A percentile compares a stretch with the other conserved stretches of the same genome.
Conservation (phyloP, 2,329 filamentous ascomycete genomes). For the Diaporthe vaccinii region DNA sequence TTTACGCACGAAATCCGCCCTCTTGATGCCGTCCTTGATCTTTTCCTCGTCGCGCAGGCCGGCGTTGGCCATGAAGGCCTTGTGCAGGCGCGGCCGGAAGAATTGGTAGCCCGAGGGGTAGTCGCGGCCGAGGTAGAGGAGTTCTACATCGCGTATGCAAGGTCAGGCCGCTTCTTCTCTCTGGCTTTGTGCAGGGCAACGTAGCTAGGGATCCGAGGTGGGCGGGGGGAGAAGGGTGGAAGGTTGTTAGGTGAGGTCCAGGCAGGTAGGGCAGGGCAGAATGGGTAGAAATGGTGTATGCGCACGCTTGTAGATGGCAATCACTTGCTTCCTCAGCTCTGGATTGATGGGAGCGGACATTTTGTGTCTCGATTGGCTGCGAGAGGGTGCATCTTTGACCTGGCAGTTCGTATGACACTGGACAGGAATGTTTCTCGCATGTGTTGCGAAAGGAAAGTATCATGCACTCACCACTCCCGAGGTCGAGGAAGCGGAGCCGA, state of each 20-base stretch:
- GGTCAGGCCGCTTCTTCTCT: neutral
- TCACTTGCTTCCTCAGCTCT: constrained; percentile 81
- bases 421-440: neutral
- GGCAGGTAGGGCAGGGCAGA: neutral
- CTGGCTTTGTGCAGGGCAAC: neutral
- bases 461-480: neutral
- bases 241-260: neutral
- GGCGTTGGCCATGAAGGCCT: constrained; percentile 85
- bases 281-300: neutral
- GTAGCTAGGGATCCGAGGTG: neutral
- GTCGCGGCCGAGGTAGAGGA: constrained; percentile 85
- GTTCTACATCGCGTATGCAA: constrained; percentile 65
- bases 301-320: constrained; percentile 88
- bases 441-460: neutral
- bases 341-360: constrained; percentile 58
- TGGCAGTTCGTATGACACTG: neutral
- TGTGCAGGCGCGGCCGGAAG: constrained; percentile 85
- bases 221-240: neutral
- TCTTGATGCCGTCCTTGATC: constrained; percentile 81
- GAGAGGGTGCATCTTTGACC: constrained; percentile 8
- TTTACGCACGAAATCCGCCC: constrained; percentile 92
- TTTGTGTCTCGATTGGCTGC: constrained; percentile 4
- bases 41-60: constrained; percentile 77
- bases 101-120: constrained; percentile 88
- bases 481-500: constrained; percentile 24